Evolutionary conservation across 2,329 filamentous ascomycete species (phyloP).

Genomic region (Colletotrichum navitas): DNA sequence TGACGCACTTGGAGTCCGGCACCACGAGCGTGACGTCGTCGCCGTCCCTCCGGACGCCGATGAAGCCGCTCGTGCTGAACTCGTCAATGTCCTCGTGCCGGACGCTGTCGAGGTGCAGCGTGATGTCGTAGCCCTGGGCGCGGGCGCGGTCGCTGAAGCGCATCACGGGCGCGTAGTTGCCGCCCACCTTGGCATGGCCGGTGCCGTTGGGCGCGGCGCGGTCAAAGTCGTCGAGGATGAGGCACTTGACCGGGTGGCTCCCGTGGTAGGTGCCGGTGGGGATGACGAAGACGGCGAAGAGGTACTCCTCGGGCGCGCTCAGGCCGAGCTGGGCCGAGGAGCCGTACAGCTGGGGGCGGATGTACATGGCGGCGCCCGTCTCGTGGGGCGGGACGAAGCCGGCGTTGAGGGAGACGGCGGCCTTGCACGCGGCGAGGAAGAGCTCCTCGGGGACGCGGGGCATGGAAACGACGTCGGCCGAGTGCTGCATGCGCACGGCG

Average conservation of each 20-base stretch:
- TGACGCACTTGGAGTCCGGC: conserved; percentile 89
- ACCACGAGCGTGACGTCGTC: conserved; percentile 79
- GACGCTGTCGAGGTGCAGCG: conserved; percentile 89
- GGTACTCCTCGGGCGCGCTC: conserved; percentile 90
- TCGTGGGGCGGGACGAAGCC: conserved; percentile 91
- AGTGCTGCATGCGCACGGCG: conserved; percentile 86
- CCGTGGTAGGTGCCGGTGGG: conserved; percentile 97
- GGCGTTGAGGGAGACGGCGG: conserved; percentile 89
- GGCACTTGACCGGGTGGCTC: conserved; percentile 83
- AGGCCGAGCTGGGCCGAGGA: conserved; percentile 89
- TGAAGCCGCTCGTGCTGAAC: conserved; percentile 94
- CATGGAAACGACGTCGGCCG: conserved; percentile 84
- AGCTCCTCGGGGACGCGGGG: conserved; percentile 81
- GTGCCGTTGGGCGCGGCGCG: conserved; percentile 92
- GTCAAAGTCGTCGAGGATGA: conserved; percentile 94
- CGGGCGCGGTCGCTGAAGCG: conserved; percentile 87
- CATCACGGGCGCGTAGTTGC: conserved; percentile 95
- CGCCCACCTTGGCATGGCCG: conserved; percentile 92
- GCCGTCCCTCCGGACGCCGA: conserved; percentile 75
- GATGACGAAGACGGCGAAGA: conserved; percentile 88
- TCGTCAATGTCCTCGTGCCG: conserved; percentile 90
- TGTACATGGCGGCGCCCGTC: conserved; percentile 92
- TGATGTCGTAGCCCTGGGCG: conserved; percentile 89
- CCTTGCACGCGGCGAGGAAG: conserved; percentile 81
- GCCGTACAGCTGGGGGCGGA: conserved; percentile 90